Evolutionary conservation across 305 asterid species (phyloP), one percentile per base, ranked within the genome.

Genomic region (Stenogyne calaminthoides): DNA sequence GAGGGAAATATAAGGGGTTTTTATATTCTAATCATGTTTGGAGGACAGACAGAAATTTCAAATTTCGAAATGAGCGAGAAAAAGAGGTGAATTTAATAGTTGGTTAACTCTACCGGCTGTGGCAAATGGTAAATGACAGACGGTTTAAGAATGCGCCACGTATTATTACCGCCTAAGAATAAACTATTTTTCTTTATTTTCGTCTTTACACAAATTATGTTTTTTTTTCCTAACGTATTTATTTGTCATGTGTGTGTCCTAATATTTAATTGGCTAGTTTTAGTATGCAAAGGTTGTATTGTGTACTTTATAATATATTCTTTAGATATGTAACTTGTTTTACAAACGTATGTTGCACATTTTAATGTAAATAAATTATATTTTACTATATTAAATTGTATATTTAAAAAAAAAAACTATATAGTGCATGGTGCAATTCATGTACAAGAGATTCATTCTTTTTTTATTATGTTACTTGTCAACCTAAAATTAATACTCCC

Each of bases 21-120:
- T 78, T 64, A 55, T 55, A 3, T 54, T 54, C 14, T 19, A 78
- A 78, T 68, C 25, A 65, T 9, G 69, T 42, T 5, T 46, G 34
- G 64, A 29, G 69, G 69, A 73, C 73, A 66, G 4, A 15, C 78
- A 42, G 15, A 66, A 12, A 58, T 39, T 82, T 73, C 67, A 76
- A 79, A 76, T 76, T 69, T 76, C 69, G 37, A 66, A 72, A 57
- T 34, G 60, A 7, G 29, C 25, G 70, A 44, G 47, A 64, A 18
- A 37, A 6, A 34, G 29, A 32, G 27, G 14, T 9, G 11, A 70
- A 61, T 69, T 71, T 29, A 66, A 59, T 42, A 32, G 22, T 11
- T 20, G 20, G 16, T 64, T 65, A 44, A 44, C 39, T 15, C 16
- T 18, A 61, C 74, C 9, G 47, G n/a, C 81, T 72, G 84, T 76